phyloP scores from a whole-genome alignment of 345 rosid genomes.

The Sonneratia caseolaris region DNA sequence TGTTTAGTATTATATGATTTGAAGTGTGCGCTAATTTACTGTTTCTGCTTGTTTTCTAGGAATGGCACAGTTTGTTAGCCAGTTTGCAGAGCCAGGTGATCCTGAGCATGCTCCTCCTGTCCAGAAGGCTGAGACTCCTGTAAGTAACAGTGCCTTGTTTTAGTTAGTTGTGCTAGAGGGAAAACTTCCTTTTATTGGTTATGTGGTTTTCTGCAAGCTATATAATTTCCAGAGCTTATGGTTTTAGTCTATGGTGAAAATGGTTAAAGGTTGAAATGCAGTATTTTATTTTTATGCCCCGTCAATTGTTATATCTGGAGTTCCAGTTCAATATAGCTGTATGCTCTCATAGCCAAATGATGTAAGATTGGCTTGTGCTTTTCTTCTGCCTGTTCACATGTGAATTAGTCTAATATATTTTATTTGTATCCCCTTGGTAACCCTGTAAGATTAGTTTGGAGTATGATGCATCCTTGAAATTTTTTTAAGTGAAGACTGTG shows the following conservation, averaged over 20 bases:
- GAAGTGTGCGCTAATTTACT: neutral
- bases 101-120: slow-evolving; percentile 85
- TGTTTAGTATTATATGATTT: slow-evolving; percentile 1
- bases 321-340: too few relatives aligned
- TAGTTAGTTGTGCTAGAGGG: neutral
- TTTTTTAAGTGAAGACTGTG: neutral
- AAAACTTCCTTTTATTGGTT: too few relatives aligned
- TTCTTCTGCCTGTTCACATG: neutral
- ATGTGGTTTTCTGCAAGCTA: too few relatives aligned
- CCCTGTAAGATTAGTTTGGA: too few relatives aligned
- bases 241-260: too few relatives aligned
- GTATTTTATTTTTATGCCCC: too few relatives aligned
- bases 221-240: too few relatives aligned
- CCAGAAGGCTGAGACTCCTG: slow-evolving; percentile 71
- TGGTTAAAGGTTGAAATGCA: too few relatives aligned
- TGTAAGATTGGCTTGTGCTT: neutral
- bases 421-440: too few relatives aligned
- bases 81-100: slow-evolving; percentile 82
- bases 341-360: too few relatives aligned
- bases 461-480: neutral
- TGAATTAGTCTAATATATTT: too few relatives aligned
- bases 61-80: slow-evolving; percentile 75
- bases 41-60: slow-evolving; percentile 27
- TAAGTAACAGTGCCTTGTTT: slow-evolving; percentile 22
- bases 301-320: too few relatives aligned